Evolutionary conservation across 345 rosid species (phyloP).

Genomic region (Pugionium dolabratum): DNA sequence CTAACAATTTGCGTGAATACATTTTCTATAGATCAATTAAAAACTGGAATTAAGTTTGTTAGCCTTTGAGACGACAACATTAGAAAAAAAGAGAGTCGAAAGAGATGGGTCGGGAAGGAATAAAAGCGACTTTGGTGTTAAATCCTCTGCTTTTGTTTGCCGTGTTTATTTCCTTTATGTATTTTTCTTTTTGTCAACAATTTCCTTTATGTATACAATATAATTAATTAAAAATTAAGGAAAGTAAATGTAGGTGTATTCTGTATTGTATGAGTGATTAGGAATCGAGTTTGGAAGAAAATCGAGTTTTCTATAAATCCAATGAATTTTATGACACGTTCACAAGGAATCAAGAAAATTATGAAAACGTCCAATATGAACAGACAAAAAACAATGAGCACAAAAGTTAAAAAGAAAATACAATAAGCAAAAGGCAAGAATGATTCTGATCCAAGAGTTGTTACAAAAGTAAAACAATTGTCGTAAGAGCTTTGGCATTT

Average conservation of each 20-base stretch:
- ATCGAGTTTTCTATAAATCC: background rate
- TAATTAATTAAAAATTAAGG: background rate
- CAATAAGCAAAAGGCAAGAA: conserved; percentile 33
- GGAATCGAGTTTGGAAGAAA: conserved; percentile 1
- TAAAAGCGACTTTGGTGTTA: conserved; percentile 26
- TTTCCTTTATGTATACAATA: background rate
- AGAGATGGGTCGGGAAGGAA: background rate
- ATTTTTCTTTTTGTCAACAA: too few species aligned
- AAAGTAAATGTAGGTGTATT: conserved; percentile 8
- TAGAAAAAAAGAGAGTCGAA: conserved; percentile 9
- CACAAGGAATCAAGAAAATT: conserved; percentile 27
- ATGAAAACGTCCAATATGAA: conserved; percentile 24
- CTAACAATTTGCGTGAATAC: background rate
- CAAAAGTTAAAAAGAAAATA: conserved; percentile 9
- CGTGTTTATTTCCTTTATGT: background rate
- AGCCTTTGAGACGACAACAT: background rate
- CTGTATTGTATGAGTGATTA: conserved; percentile 21
- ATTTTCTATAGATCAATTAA: background rate
- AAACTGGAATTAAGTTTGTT: background rate
- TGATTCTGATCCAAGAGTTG: conserved; percentile 33
- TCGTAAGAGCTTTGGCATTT: conserved; percentile 28
- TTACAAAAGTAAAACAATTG: conserved; percentile 32
- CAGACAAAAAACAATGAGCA: conserved; percentile 22
- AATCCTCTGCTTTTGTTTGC: conserved; percentile 20
- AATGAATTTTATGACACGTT: conserved; percentile 17